Evolutionary conservation across 176 grass and related monocot genomes (phyloP).

Genomic region (Carex kokanica): DNA sequence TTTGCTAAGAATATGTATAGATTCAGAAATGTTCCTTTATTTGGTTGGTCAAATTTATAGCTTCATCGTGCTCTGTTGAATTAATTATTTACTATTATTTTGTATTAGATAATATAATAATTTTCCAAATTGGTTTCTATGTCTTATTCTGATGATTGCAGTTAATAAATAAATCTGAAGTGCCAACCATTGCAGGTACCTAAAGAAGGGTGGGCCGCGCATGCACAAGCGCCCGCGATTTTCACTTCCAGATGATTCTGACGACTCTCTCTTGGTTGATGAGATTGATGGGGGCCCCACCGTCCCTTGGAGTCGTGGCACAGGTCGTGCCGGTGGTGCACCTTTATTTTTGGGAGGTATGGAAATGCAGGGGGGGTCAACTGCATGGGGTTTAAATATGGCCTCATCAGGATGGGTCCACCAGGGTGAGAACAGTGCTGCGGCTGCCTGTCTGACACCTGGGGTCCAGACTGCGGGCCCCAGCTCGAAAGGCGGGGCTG

Average conservation of each 20-base stretch:
- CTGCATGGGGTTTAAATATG: slow-evolving; percentile 86
- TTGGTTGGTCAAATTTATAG: slow-evolving; percentile 13
- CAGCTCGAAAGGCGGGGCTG: slow-evolving; percentile 98
- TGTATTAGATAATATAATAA: background rate
- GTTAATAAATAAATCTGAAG: slow-evolving; percentile 19
- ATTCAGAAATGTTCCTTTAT: background rate
- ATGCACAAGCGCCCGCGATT: slow-evolving; percentile 73
- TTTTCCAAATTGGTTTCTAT: background rate
- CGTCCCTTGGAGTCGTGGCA: slow-evolving; percentile 74
- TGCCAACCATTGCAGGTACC: slow-evolving; percentile 70
- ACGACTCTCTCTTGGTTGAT: slow-evolving; percentile 98
- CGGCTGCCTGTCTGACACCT: slow-evolving; percentile 42
- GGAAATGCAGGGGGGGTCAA: slow-evolving; percentile 73
- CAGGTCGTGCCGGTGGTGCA: slow-evolving; percentile 51
- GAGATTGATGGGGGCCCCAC: slow-evolving; percentile 76
- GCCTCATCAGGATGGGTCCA: slow-evolving; percentile 94
- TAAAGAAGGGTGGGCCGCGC: slow-evolving; percentile 86
- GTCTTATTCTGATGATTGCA: background rate
- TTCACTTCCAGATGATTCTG: slow-evolving; percentile 88
- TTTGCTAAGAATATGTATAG: background rate
- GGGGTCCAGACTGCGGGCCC: slow-evolving; percentile 94
- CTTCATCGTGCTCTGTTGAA: background rate
- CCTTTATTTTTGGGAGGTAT: slow-evolving; percentile 82
- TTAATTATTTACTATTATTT: background rate
- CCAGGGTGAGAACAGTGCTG: slow-evolving; percentile 59